Evolutionary conservation across 2,329 filamentous ascomycete genomes (phyloP).

Genomic region (Exophiala phaeomuriformis): DNA sequence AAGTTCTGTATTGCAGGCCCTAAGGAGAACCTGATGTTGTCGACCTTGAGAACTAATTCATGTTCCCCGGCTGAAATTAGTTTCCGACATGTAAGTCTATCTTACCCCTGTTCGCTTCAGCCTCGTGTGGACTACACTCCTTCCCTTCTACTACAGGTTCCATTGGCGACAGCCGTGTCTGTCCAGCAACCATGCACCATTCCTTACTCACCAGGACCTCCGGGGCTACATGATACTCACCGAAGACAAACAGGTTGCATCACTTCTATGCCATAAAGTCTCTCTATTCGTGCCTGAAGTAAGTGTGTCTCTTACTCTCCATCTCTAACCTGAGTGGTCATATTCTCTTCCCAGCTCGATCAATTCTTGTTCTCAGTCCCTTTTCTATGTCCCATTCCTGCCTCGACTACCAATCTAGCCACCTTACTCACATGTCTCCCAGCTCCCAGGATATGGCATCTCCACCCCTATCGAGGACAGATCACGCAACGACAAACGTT

Average conservation of each 20-base stretch:
- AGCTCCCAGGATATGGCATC: conserved; percentile 27
- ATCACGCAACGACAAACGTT: conserved; percentile 33
- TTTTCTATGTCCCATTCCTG: no score
- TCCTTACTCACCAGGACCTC: not conserved
- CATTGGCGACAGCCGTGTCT: not conserved
- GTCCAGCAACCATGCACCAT: not conserved
- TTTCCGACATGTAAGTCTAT: not conserved
- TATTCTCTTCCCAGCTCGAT: not conserved
- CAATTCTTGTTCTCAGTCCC: no score
- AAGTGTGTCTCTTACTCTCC: not conserved
- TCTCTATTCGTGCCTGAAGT: conserved; percentile 25
- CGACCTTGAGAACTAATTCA: not conserved
- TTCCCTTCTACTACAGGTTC: no score
- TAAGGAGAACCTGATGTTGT: not conserved
- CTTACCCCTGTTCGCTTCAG: not conserved
- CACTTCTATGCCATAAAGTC: conserved; percentile 16
- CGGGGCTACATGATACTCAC: no score
- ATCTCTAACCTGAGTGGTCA: not conserved
- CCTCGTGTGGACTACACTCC: not conserved
- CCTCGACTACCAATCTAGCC: no score
- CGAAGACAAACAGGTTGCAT: conserved; percentile 15
- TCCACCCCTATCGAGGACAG: conserved; percentile 21
- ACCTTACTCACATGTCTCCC: not conserved
- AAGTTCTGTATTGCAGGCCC: not conserved
- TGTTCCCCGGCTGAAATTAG: not conserved